phyloP scores from a whole-genome alignment of 2,329 filamentous ascomycete genomes.

The Trichophyton equinum region DNA sequence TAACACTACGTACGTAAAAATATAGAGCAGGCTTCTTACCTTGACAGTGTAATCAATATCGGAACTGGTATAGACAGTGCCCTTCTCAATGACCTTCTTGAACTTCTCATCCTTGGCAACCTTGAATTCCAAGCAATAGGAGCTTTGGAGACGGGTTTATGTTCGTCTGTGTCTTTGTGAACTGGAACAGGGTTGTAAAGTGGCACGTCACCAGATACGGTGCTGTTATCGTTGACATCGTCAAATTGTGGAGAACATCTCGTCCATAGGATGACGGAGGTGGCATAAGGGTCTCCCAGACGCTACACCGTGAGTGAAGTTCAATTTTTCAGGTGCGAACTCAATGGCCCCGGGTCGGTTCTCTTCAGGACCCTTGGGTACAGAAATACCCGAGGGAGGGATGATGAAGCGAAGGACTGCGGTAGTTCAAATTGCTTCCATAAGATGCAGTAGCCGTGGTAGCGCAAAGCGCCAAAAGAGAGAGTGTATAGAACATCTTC shows the following conservation, averaged over 20 bases:
- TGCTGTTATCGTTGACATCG: constrained; percentile 38
- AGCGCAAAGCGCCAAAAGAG: constrained; percentile 8
- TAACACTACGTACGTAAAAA: not conserved
- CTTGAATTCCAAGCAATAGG: constrained; percentile 58
- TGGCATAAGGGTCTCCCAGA: constrained; percentile 35
- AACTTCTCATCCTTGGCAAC: constrained; percentile 42
- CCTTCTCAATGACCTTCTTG: constrained; percentile 40
- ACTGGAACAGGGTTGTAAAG: constrained; percentile 51
- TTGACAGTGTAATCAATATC: constrained; percentile 68
- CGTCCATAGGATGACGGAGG: constrained; percentile 36
- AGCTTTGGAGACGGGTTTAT: constrained; percentile 51
- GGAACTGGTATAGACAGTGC: constrained; percentile 54
- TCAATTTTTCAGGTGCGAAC: constrained; percentile 38
- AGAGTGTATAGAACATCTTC: not conserved
- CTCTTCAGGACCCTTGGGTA: constrained; percentile 49
- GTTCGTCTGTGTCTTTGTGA: constrained; percentile 28
- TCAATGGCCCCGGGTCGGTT: constrained; percentile 34
- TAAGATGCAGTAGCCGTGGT: constrained; percentile 9
- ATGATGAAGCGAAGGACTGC: constrained; percentile 53
- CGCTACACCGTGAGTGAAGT: constrained; percentile 53
- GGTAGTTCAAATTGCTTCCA: constrained; percentile 37
- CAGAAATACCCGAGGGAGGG: constrained; percentile 52
- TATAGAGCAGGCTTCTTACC: constrained; percentile 27
- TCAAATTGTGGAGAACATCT: constrained; percentile 31
- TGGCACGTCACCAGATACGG: constrained; percentile 45